Percentiles rank a stretch among this genome's conserved stretches.
Conservation (phyloP, 192 early-diverging fungal genomes). For the Irineochytrium annulatum region DNA sequence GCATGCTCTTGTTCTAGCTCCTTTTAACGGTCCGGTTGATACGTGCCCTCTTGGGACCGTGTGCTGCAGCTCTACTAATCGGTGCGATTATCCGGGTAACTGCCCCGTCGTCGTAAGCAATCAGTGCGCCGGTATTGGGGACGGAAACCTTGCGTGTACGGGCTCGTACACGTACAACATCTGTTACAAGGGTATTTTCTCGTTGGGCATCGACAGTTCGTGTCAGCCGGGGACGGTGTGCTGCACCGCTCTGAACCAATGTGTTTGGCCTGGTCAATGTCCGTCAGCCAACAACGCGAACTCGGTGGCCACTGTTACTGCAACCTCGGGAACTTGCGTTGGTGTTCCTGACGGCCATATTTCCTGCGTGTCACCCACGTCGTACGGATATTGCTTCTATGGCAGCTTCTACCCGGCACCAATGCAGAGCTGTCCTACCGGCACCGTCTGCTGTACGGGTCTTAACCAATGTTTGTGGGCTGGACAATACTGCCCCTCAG, state of each 20-base stretch:
- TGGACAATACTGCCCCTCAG: background rate
- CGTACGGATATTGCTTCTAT: constrained; percentile 4
- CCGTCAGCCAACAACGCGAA: background rate
- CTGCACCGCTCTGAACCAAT: constrained; percentile 4
- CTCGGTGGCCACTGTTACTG: background rate
- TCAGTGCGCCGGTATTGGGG: background rate
- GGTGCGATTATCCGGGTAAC: background rate
- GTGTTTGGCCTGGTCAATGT: background rate
- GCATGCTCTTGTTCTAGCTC: too few relatives aligned
- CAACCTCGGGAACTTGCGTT: background rate
- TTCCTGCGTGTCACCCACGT: constrained; percentile 5
- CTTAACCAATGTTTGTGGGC: constrained; percentile 2
- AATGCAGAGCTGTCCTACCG: background rate
- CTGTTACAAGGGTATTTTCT: background rate
- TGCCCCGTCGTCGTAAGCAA: background rate
- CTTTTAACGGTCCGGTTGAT: too few relatives aligned
- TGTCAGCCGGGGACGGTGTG: constrained; percentile 13
- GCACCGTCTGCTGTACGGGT: constrained; percentile 15
- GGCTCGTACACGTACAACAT: background rate
- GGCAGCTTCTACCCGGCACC: background rate
- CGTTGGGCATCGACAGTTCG: background rate
- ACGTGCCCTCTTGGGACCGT: background rate
- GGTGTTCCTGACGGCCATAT: background rate
- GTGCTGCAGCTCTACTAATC: background rate
- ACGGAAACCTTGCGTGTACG: background rate